Percentiles rank a stretch among this genome's conserved stretches.
Evolutionary conservation across 352 stramenopile genomes (phyloP).

Genomic region (Globisporangium alternatum): DNA sequence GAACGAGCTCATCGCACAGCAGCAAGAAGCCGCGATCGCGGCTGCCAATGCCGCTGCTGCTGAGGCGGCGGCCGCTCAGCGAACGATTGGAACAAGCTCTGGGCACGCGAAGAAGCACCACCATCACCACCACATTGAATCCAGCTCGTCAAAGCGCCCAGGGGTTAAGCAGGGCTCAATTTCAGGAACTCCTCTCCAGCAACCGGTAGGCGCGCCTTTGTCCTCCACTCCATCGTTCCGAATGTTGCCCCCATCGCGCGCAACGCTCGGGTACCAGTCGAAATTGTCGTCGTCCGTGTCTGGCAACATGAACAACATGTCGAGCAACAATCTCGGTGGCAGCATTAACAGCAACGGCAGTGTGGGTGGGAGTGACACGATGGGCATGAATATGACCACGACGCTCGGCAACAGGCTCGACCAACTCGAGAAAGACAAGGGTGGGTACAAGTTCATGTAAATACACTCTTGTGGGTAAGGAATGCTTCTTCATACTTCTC

Average conservation of each 20-base stretch:
- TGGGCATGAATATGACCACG: constrained; percentile 22
- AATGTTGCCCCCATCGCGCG: constrained; percentile 18
- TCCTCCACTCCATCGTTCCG: constrained; percentile 15
- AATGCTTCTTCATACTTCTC: not conserved
- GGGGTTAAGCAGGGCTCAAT: constrained; percentile 16
- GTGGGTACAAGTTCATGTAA: constrained; percentile 28
- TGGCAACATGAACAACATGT: constrained; percentile 22
- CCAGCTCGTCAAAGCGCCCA: constrained; percentile 6
- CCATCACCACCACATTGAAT: constrained; percentile 6
- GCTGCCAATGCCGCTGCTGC: constrained; percentile 13
- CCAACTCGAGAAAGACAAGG: constrained; percentile 70
- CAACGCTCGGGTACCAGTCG: constrained; percentile 20
- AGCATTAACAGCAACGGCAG: constrained; percentile 17
- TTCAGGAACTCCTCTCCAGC: constrained; percentile 13
- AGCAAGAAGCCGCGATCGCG: constrained; percentile 22
- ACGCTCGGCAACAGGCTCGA: constrained; percentile 72
- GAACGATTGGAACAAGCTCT: constrained; percentile 8
- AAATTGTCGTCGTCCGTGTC: constrained; percentile 31
- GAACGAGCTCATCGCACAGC: constrained; percentile 36
- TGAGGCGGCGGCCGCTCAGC: constrained; percentile 5
- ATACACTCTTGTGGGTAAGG: not conserved
- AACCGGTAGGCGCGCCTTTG: constrained; percentile 1
- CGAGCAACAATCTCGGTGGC: constrained; percentile 16
- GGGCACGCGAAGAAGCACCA: constrained; percentile 16
- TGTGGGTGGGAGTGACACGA: constrained; percentile 9